Evolutionary conservation across 208 protist genomes (phyloP), one percentile per base, ranked within the genome.

Genomic region (Acanthamoeba healyi): DNA sequence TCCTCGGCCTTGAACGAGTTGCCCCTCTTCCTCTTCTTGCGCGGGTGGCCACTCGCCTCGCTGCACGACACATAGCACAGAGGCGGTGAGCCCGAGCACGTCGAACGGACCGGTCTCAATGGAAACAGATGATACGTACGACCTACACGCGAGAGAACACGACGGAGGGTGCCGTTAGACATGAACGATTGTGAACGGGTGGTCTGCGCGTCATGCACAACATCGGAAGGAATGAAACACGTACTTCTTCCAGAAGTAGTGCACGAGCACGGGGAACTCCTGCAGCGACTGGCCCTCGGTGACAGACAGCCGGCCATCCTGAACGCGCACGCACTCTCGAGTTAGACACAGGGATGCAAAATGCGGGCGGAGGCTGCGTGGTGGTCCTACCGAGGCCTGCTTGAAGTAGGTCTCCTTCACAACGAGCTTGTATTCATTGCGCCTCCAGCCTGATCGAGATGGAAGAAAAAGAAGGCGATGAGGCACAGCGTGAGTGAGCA

Each of bases 161-260:
- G 36, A 77, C 17, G 14, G 34, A 77, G 36, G 19, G 36, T 63
- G 56, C 15, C 19, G 15, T 63, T 24, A 24, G 56, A 63, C 19
- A n/a, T n/a, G n/a, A n/a, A n/a, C n/a, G n/a, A n/a, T n/a, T n/a
- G n/a, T n/a, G n/a, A n/a, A n/a, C n/a, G n/a, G n/a, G n/a, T n/a
- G n/a, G n/a, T n/a, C n/a, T n/a, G n/a, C n/a, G n/a, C n/a, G n/a
- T n/a, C n/a, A n/a, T n/a, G n/a, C n/a, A n/a, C n/a, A 19, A 58
- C 14, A 0, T 5, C 17, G 3, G 67, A 40, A 6, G n/a, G 24
- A 6, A 67, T 42, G 7, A 65, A 46, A 77, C 24, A 29, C 24
- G 34, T 77, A 93, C 88, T 93, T 93, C 34, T 93, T 93, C 58
- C 58, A 93, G 63, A 93, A 93, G 63, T 93, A 93, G 44, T 93